phyloP scores from a whole-genome alignment of 192 early-diverging fungal genomes.

The Umbelopsis sp. region DNA sequence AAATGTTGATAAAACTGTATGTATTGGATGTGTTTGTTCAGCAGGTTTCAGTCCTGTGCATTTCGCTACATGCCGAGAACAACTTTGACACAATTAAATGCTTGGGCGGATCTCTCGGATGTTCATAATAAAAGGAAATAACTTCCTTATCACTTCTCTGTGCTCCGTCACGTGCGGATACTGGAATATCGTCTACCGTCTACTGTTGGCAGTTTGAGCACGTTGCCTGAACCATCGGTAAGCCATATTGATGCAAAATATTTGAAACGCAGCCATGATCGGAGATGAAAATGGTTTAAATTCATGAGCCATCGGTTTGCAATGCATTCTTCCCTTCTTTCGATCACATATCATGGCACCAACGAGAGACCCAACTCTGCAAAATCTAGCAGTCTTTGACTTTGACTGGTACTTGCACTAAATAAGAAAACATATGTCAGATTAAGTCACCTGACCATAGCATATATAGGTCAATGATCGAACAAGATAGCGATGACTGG shows the following conservation, averaged over 20 bases:
- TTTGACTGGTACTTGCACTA: conserved; percentile 59
- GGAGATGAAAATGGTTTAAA: background rate
- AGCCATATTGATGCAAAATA: background rate
- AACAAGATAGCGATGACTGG: conserved; percentile 62
- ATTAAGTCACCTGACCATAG: background rate
- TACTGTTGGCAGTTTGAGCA: no score
- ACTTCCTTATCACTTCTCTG: no score
- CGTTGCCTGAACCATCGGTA: background rate
- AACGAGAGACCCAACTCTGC: background rate
- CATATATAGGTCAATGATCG: conserved; percentile 56
- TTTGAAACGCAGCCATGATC: background rate
- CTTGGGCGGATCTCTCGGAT: no score
- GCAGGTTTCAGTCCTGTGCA: no score
- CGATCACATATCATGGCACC: background rate
- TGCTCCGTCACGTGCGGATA: no score
- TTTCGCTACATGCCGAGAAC: no score
- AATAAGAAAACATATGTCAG: background rate
- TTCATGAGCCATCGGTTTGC: background rate
- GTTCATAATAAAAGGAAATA: no score
- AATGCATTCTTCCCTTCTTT: background rate
- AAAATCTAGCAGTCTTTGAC: conserved; percentile 58
- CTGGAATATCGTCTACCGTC: background rate
- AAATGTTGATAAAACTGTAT: no score
- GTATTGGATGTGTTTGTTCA: no score
- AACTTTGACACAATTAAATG: no score